Conservation (phyloP, 2,329 filamentous ascomycete genomes). For the Fusarium mangiferae region DNA sequence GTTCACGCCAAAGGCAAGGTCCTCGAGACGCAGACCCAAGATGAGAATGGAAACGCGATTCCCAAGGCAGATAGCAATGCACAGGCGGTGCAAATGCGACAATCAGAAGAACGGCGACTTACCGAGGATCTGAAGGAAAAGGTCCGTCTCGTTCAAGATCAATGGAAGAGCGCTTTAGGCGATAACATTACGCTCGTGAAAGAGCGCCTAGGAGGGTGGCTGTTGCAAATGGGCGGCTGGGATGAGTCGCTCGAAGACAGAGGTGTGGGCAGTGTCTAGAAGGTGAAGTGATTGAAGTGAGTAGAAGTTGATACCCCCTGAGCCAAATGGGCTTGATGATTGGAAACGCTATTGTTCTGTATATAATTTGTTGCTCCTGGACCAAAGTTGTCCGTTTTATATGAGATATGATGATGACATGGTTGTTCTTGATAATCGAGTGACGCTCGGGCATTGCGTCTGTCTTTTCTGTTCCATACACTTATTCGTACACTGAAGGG, state of each 20-base stretch:
- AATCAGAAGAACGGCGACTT: constrained; percentile 74
- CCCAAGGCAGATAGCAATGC: constrained; percentile 48
- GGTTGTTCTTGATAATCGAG: constrained; percentile 2
- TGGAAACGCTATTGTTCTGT: constrained; percentile 35
- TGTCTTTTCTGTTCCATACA: constrained; percentile 26
- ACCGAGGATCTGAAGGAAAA: constrained; percentile 94
- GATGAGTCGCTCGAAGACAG: constrained; percentile 77
- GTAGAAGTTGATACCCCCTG: constrained; percentile 46
- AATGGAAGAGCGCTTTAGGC: constrained; percentile 90
- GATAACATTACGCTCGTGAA: constrained; percentile 78
- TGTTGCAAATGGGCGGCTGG: constrained; percentile 86
- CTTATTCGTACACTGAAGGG: constrained; percentile 31
- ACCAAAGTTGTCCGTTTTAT: constrained; percentile 9
- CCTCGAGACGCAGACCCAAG: constrained; percentile 71
- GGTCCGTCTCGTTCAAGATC: constrained; percentile 87
- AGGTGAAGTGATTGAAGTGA: constrained; percentile 5
- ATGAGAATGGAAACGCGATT: constrained; percentile 49
- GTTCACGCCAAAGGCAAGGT: constrained; percentile 75
- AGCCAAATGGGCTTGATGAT: constrained; percentile 27
- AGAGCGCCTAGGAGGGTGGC: constrained; percentile 76
- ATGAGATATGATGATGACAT: constrained; percentile 35
- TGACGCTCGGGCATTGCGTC: constrained; percentile 24
- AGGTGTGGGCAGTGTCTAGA: constrained; percentile 59
- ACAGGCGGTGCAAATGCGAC: constrained; percentile 66
- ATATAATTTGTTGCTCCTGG: constrained; percentile 32